Percentiles rank a stretch among this genome's conserved stretches.
These are phyloP conservation scores for Stellera chamaejasme DNA, from an alignment of 345 rosid genomes.

Conservation along the genomic window DNA sequence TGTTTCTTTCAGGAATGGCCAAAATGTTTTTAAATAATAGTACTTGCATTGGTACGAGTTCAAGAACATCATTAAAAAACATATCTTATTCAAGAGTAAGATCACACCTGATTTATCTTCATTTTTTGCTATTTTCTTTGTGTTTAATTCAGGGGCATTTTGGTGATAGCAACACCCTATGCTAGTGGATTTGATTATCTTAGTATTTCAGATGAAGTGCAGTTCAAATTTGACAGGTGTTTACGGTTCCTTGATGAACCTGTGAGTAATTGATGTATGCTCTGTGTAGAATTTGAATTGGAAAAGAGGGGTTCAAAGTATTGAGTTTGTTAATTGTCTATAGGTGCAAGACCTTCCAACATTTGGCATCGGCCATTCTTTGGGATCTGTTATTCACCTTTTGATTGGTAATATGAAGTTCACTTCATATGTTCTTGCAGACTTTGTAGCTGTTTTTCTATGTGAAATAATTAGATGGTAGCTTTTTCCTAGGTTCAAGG, in stretches of 20 bases:
- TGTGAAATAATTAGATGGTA: slow-evolving; percentile 18
- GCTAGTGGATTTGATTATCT: slow-evolving; percentile 97
- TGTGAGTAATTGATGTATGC: slow-evolving; percentile 34
- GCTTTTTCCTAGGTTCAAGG: slow-evolving; percentile 62
- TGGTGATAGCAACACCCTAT: slow-evolving; percentile 97
- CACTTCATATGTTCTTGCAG: background rate
- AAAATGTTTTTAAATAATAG: no score
- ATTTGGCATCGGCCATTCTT: slow-evolving; percentile 91
- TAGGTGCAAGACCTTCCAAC: slow-evolving; percentile 89
- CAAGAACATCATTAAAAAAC: no score
- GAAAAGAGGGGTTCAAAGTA: background rate
- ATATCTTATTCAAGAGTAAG: background rate
- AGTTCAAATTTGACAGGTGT: slow-evolving; percentile 88
- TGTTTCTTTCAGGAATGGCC: no score
- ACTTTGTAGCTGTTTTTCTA: slow-evolving; percentile 9
- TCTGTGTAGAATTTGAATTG: slow-evolving; percentile 4
- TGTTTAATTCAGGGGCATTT: slow-evolving; percentile 52
- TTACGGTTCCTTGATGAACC: slow-evolving; percentile 60
- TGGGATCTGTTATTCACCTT: slow-evolving; percentile 95
- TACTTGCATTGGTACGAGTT: background rate
- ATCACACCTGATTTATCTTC: background rate
- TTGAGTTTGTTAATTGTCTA: slow-evolving; percentile 11
- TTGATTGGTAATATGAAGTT: slow-evolving; percentile 56
- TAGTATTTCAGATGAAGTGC: slow-evolving; percentile 92
- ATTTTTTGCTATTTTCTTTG: background rate